These are phyloP conservation scores for Penicillium parvum DNA, from an alignment of 495 filamentous ascomycete genomes.

Conservation along the genomic window DNA sequence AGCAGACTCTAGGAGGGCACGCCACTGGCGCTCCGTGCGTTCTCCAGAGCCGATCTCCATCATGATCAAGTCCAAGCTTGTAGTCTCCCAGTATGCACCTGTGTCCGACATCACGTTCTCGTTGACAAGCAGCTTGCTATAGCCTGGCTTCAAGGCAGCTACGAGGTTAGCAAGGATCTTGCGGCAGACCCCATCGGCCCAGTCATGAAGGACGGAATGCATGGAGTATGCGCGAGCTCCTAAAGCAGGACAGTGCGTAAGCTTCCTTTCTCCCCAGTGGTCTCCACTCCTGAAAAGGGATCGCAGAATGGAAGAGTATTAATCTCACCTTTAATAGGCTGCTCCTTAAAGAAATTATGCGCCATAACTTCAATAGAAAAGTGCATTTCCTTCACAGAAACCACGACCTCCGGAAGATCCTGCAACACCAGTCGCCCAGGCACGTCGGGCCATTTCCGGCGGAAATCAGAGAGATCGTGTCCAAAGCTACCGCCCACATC, in stretches of 20 bases:
- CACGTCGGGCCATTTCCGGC: constrained; percentile 22
- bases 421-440: constrained; percentile 38
- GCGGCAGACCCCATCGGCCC: constrained; percentile 35
- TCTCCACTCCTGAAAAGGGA: background rate
- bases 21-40: constrained; percentile 31
- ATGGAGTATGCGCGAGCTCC: constrained; percentile 43
- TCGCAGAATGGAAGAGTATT: background rate
- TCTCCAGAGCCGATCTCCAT: constrained; percentile 36
- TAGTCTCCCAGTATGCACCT: constrained; percentile 33
- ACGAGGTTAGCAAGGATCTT: constrained; percentile 33
- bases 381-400: constrained; percentile 12
- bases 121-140: constrained; percentile 43
- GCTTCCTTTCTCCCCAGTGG: too few species aligned
- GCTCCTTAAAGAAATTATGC: constrained; percentile 41
- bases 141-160: constrained; percentile 35
- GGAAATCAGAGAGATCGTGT: constrained; percentile 47
- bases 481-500: constrained; percentile 53
- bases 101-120: constrained; percentile 39
- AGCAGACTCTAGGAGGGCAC: constrained; percentile 18
- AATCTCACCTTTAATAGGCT: constrained; percentile 37
- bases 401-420: constrained; percentile 35
- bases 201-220: constrained; percentile 43
- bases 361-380: constrained; percentile 26
- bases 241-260: constrained; percentile 7
- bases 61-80: constrained; percentile 34